Evolutionary conservation across 495 filamentous ascomycete species (phyloP).

Genomic region (Glonium stellatum): DNA sequence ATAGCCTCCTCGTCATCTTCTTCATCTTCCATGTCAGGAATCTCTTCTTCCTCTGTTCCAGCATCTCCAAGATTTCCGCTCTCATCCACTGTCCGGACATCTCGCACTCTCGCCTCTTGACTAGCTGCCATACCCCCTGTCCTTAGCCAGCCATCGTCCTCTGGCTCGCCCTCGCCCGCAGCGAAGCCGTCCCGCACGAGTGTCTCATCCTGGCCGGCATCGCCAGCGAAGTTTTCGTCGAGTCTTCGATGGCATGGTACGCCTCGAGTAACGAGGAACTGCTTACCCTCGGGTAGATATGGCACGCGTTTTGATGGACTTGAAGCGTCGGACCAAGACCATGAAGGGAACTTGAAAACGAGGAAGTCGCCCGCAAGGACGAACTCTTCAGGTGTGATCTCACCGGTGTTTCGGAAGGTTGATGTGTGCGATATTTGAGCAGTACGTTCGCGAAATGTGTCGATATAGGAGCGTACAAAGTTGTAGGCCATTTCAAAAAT

Average conservation of each 20-base stretch:
- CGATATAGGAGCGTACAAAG: conserved; percentile 29
- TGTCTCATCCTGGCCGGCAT: conserved; percentile 75
- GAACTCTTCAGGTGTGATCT: conserved; percentile 98
- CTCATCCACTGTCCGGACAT: conserved; percentile 83
- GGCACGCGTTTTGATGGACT: conserved; percentile 64
- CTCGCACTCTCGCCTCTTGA: conserved; percentile 63
- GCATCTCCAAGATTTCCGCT: conserved; percentile 66
- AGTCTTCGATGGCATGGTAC: conserved; percentile 88
- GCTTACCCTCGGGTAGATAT: conserved; percentile 83
- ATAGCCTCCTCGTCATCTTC: conserved; percentile 97
- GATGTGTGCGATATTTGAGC: conserved; percentile 82
- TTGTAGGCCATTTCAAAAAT: conserved; percentile 26
- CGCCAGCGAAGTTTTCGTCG: conserved; percentile 86
- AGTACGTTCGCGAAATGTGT: conserved; percentile 69
- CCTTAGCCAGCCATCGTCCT: conserved; percentile 83
- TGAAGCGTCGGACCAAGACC: conserved; percentile 93
- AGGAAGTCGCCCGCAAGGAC: conserved; percentile 93
- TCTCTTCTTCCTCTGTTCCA: conserved; percentile 67
- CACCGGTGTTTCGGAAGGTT: conserved; percentile 85
- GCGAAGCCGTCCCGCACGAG: conserved; percentile 70
- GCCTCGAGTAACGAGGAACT: conserved; percentile 89
- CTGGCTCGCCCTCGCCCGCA: conserved; percentile 43
- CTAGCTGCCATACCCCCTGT: conserved; percentile 70
- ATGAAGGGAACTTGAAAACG: conserved; percentile 97
- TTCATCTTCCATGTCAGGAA: conserved; percentile 96